Conservation (phyloP, 2,329 filamentous ascomycete species). For the Alternaria novae-zelandiae region DNA sequence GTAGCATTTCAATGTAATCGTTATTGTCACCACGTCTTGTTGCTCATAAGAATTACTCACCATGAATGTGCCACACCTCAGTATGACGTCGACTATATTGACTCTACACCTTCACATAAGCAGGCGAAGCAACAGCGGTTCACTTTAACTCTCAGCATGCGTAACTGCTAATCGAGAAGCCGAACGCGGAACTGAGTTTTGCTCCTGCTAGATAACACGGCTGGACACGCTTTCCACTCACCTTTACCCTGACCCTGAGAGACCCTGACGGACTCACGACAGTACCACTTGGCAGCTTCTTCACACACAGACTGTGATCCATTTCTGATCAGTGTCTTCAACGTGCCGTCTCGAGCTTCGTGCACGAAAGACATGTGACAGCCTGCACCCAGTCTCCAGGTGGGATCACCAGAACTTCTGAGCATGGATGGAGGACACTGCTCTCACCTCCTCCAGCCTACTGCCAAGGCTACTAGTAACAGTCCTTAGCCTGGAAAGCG, state of each 20-base stretch:
- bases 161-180: neutral
- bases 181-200: neutral
- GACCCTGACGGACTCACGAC: neutral
- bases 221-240: neutral
- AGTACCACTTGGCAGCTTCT: neutral
- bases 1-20: constrained; percentile 17
- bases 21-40: neutral
- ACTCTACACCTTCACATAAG: neutral
- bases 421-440: neutral
- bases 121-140: neutral
- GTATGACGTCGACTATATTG: neutral
- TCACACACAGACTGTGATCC: neutral
- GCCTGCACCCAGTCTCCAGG: neutral
- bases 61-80: neutral
- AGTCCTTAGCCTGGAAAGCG: neutral
- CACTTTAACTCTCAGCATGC: neutral
- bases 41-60: neutral
- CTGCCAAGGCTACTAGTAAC: constrained; percentile 14
- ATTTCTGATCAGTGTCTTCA: neutral
- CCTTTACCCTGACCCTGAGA: neutral
- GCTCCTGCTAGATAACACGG: neutral
- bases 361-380: neutral
- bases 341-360: neutral
- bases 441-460: neutral
- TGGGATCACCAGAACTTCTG: neutral